phyloP scores from a whole-genome alignment of 495 filamentous ascomycete species.

The Antarctomyces pellizariae region DNA sequence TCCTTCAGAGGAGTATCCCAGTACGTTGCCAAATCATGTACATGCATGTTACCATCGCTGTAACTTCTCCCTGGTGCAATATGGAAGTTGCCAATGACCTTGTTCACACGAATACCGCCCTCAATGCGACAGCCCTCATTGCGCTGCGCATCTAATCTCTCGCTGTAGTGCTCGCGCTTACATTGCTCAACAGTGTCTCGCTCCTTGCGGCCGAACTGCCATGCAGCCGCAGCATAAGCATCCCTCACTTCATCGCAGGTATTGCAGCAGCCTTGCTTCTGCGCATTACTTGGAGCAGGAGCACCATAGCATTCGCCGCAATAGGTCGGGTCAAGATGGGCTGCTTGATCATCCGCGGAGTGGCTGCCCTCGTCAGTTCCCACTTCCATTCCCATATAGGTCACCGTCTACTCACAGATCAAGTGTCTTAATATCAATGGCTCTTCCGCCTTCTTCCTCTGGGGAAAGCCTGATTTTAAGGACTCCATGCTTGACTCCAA shows the following conservation, averaged over 20 bases:
- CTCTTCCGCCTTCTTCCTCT: conserved; percentile 47
- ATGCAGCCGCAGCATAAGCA: conserved; percentile 67
- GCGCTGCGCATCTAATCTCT: conserved; percentile 66
- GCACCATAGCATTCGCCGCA: conserved; percentile 90
- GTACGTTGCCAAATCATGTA: conserved; percentile 91
- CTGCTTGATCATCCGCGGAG: conserved; percentile 34
- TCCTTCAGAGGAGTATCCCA: conserved; percentile 37
- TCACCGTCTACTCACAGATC: conserved; percentile 40
- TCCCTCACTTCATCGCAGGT: conserved; percentile 93
- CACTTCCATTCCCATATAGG: too few species aligned
- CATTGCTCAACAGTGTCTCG: conserved; percentile 95
- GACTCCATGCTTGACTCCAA: conserved; percentile 77
- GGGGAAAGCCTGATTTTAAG: conserved; percentile 64
- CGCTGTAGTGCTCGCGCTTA: conserved; percentile 74
- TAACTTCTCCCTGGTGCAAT: conserved; percentile 88
- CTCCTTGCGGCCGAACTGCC: conserved; percentile 83
- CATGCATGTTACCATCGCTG: conserved; percentile 85
- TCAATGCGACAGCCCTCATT: conserved; percentile 89
- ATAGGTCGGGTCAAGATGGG: conserved; percentile 75
- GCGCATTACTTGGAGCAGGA: conserved; percentile 37
- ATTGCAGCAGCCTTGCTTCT: conserved; percentile 72
- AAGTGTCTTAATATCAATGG: conserved; percentile 49
- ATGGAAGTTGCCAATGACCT: conserved; percentile 97
- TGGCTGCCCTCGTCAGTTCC: too few species aligned
- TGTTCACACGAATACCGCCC: conserved; percentile 83